These are phyloP conservation scores for Neocucurbitaria cava DNA, from an alignment of 2,329 filamentous ascomycete genomes.

Conservation along the genomic window DNA sequence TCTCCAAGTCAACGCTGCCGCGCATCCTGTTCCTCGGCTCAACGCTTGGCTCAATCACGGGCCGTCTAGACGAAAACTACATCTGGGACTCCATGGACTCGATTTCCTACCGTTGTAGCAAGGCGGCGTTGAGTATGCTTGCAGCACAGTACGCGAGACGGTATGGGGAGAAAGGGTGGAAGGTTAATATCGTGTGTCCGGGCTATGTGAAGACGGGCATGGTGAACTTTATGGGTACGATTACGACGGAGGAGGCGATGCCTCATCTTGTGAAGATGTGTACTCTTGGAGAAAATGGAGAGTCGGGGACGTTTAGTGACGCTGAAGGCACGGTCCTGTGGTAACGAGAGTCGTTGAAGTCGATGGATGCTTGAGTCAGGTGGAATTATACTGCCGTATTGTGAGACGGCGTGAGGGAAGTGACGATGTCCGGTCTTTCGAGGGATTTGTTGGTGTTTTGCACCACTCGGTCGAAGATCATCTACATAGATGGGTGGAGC, in stretches of 20 bases:
- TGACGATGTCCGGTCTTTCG: too few species aligned
- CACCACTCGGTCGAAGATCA: too few species aligned
- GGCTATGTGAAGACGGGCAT: slow-evolving; percentile 11
- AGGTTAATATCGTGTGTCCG: slow-evolving; percentile 13
- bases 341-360: slow-evolving; percentile 1
- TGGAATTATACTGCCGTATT: too few species aligned
- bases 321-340: slow-evolving; percentile 2
- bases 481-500: too few species aligned
- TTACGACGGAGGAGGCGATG: slow-evolving; percentile 17
- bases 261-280: slow-evolving; percentile 12
- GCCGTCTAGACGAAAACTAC: background rate
- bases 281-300: slow-evolving; percentile 14
- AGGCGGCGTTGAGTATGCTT: slow-evolving; percentile 16
- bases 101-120: slow-evolving; percentile 7
- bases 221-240: background rate
- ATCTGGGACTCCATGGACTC: background rate
- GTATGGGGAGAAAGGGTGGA: slow-evolving; percentile 8
- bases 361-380: too few species aligned
- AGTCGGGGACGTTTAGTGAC: slow-evolving; percentile 12
- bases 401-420: too few species aligned
- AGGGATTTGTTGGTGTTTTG: too few species aligned
- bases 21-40: slow-evolving; percentile 11
- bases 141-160: slow-evolving; percentile 3
- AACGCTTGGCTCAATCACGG: slow-evolving; percentile 7
- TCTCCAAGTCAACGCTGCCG: slow-evolving; percentile 4